Evolutionary conservation across 371 early-diverging fungal genomes (phyloP).

Genomic region (Circinella umbellata): DNA sequence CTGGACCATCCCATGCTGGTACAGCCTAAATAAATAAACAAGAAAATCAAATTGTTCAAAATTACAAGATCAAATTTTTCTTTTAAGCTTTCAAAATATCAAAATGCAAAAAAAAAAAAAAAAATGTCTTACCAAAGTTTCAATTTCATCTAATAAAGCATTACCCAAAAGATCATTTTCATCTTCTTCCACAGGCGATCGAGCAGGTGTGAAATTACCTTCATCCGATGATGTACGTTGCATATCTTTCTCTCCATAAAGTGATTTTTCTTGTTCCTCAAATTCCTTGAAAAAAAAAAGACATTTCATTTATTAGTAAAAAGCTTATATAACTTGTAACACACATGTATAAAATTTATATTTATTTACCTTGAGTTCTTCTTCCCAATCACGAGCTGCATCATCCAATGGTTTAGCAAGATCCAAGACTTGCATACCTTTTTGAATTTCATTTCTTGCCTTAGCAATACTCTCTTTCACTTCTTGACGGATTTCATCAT

Average conservation of each 20-base stretch:
- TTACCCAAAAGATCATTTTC: slow-evolving; percentile 21
- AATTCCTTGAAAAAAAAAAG: slow-evolving; percentile 24
- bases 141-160: slow-evolving; percentile 38
- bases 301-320: too few relatives aligned
- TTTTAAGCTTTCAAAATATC: not conserved
- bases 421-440: slow-evolving; percentile 56
- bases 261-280: slow-evolving; percentile 39
- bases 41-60: too few relatives aligned
- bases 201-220: slow-evolving; percentile 34
- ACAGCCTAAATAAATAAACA: slow-evolving; percentile 26
- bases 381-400: slow-evolving; percentile 39
- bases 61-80: too few relatives aligned
- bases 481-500: slow-evolving; percentile 38
- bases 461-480: slow-evolving; percentile 64
- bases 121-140: slow-evolving; percentile 33
- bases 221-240: slow-evolving; percentile 40
- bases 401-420: slow-evolving; percentile 52
- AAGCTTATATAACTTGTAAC: too few relatives aligned
- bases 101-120: too few relatives aligned
- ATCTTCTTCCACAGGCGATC: slow-evolving; percentile 24
- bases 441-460: slow-evolving; percentile 67
- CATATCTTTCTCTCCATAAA: slow-evolving; percentile 29
- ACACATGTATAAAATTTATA: not conserved
- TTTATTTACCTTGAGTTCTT: slow-evolving; percentile 37
- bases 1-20: slow-evolving; percentile 34